These are phyloP conservation scores for Scutellaria barbata DNA, from an alignment of 257 asterid genomes.

Conservation along the genomic window DNA sequence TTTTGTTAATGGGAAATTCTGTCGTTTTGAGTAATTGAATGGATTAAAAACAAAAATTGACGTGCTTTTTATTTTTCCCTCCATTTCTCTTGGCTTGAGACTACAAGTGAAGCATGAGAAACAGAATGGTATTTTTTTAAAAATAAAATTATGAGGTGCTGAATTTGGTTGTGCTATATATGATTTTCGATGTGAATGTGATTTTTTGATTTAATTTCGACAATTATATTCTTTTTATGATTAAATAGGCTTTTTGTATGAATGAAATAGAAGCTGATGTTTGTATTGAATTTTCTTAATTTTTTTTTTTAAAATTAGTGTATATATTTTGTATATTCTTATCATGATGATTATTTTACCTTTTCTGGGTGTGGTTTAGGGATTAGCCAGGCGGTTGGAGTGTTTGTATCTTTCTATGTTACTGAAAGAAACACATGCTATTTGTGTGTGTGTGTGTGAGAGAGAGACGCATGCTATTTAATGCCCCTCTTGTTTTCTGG, in stretches of 20 bases:
- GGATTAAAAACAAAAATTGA: neutral
- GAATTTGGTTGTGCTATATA: constrained; percentile 10
- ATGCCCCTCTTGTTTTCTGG: neutral
- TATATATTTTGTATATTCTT: neutral
- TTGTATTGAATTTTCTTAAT: neutral
- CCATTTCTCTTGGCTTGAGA: neutral
- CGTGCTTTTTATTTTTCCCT: neutral
- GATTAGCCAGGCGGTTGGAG: neutral
- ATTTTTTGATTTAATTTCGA: neutral
- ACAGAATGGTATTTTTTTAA: neutral
- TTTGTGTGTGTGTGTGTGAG: neutral
- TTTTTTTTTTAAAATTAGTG: neutral
- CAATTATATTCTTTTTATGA: neutral
- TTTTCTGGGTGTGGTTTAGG: neutral
- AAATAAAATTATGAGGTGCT: neutral
- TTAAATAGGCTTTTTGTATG: neutral
- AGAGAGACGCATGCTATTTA: neutral
- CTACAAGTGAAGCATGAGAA: neutral
- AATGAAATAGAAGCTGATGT: neutral
- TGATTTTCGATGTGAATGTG: neutral
- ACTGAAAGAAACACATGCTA: neutral
- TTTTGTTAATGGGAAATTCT: neutral
- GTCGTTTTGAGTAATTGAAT: neutral
- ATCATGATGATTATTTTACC: neutral
- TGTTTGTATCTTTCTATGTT: neutral